Evolutionary conservation across 768 basidiomycete genomes (phyloP).

Genomic region (Pulveroboletus ravenelii): DNA sequence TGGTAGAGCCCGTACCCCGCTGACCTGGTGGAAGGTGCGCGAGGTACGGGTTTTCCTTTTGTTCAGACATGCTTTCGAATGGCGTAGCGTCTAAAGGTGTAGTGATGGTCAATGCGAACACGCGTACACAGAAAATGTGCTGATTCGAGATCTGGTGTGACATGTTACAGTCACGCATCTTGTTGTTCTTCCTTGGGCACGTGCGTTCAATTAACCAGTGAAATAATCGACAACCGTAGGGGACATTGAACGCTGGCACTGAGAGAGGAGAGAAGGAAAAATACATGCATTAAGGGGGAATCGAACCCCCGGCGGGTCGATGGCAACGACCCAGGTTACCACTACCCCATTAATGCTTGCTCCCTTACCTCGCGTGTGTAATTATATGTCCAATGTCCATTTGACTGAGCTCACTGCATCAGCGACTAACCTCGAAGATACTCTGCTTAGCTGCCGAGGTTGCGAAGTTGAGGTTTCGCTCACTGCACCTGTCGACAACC

Average conservation of each 20-base stretch:
- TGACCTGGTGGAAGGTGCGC: constrained; percentile 38
- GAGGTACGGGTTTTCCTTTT: constrained; percentile 51
- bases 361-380: no score
- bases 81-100: background rate
- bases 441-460: no score
- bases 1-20: constrained; percentile 16
- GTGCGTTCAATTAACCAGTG: no score
- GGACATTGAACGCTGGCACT: background rate
- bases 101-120: background rate
- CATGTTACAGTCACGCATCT: background rate
- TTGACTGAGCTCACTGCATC: no score
- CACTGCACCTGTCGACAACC: no score
- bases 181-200: no score
- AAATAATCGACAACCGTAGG: no score
- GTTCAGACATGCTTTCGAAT: constrained; percentile 9
- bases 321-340: constrained; percentile 66
- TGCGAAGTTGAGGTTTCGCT: no score
- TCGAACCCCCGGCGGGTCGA: constrained; percentile 87
- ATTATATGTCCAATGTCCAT: no score
- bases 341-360: constrained; percentile 49
- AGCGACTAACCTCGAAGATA: no score
- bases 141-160: constrained; percentile 4
- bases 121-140: constrained; percentile 8
- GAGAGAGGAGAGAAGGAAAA: background rate
- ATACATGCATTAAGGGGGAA: constrained; percentile 41